These are phyloP conservation scores for Amylocarpus encephaloides DNA, from an alignment of 2,329 filamentous ascomycete species.

Conservation along the genomic window DNA sequence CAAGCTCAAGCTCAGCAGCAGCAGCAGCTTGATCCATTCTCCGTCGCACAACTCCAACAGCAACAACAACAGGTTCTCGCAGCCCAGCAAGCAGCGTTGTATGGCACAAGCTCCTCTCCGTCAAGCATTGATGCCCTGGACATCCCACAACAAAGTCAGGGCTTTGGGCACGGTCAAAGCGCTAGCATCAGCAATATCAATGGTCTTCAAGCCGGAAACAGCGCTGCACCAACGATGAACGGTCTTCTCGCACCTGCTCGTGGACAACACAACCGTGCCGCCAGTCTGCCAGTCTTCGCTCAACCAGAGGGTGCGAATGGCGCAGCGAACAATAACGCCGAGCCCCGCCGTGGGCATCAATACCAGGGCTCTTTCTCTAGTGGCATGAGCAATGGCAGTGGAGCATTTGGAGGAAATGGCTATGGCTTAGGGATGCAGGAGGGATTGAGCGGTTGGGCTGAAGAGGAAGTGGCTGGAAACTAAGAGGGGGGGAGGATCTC, in stretches of 20 bases:
- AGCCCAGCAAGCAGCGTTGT: slow-evolving; percentile 74
- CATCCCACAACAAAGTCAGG: slow-evolving; percentile 53
- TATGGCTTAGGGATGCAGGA: slow-evolving; percentile 59
- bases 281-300: slow-evolving; percentile 73
- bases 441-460: slow-evolving; percentile 59
- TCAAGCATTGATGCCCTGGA: slow-evolving; percentile 52
- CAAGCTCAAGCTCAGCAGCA: slow-evolving; percentile 65
- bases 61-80: slow-evolving; percentile 66
- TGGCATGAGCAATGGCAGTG: slow-evolving; percentile 25
- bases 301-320: slow-evolving; percentile 43
- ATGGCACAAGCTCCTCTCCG: slow-evolving; percentile 62
- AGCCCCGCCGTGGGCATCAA: slow-evolving; percentile 52
- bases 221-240: slow-evolving; percentile 64
- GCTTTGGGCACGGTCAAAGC: slow-evolving; percentile 58
- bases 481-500: slow-evolving; percentile 5
- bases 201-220: slow-evolving; percentile 46
- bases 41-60: slow-evolving; percentile 40
- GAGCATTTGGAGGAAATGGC: slow-evolving; percentile 31
- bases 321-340: slow-evolving; percentile 36
- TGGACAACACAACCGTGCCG: slow-evolving; percentile 60
- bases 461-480: slow-evolving; percentile 40
- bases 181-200: slow-evolving; percentile 54
- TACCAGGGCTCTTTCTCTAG: slow-evolving; percentile 54
- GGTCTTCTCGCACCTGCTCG: slow-evolving; percentile 70
- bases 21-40: slow-evolving; percentile 38